Evolutionary conservation across 179 eudicot genomes (phyloP), one percentile per base, ranked within the genome.

Genomic region (Corrigiola litoralis): DNA sequence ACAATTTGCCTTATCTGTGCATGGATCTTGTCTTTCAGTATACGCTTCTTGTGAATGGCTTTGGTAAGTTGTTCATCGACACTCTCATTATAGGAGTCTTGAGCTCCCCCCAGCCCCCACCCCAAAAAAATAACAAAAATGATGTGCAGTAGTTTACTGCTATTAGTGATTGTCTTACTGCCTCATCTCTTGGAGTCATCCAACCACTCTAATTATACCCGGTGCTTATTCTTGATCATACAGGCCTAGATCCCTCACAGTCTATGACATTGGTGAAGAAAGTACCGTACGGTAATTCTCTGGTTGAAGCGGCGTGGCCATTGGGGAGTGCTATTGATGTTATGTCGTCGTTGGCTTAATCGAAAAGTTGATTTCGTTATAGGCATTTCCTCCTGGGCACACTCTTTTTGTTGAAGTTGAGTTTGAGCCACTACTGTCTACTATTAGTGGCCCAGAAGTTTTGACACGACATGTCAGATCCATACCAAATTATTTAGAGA

Each of bases 261-360:
- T 48, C 77, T 79, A 85, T 94, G 63, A 90, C 95, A 70, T 63
- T 94, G 88, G 99, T 94, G 76, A 91, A 94, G 80, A 69, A 85
- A 75, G 92, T 94, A 2, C 74, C 85, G 23, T 94, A 90, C 49
- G 77, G 77, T 16, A 82, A 79, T 70, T 78, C 87, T 14, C 69
- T 53, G 21, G 99, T 94, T 44, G 99, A 90, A 77, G 99, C 99
- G 4, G 99, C 99, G 21, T 94, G 97, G 99, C 96, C 97, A 4
- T 75, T 94, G 27, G 97, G 99, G 49, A 94, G 97, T 73, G 99
- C 99, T 63, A 94, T 94, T 47, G 99, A 94, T 44, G 97, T 76
- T 29, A 85, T 82, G 60, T 89, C 98, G 21, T 84, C 91, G 21
- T 62, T 76, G 68, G 59, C 67, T 12, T 84, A 71, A 72, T 34